Evolutionary conservation across 129 eudicot species (phyloP), one percentile per base, ranked within the genome.

Genomic region (Lactuca saligna): DNA sequence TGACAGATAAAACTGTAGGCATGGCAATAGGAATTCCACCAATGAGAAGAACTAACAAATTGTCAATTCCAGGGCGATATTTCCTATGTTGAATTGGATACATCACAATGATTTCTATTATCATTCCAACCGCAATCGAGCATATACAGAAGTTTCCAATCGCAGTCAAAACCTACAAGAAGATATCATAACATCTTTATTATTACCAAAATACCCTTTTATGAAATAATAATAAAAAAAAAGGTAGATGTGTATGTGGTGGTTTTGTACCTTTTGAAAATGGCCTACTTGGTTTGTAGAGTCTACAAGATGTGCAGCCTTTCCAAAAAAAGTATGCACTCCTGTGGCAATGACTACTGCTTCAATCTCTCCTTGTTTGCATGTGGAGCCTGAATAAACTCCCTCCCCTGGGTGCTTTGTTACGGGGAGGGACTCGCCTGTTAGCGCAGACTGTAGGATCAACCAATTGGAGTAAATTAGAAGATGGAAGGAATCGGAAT

Each of bases 221-320:
- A 14, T 58, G 29, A 17, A 54, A 39, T 16, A 29, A 32, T 0
- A 20, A 20, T 0, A 20, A 20, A 20, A 20, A 57, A 17, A 55
- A 69, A 53, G 54, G 60, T 35, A 77, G 71, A 70, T 57, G 67
- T 25, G 59, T 10, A 31, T 14, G 17, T 60, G 66, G 17, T 38
- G 66, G 17, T 38, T 54, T 3, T 55, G 13, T 76, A 89, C 96
- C 96, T 89, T 79, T 73, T 89, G 96, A 63, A 89, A 89, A 75
- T 89, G 96, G 57, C 96, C 96, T 31, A 86, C 84, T 79, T 86
- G 92, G 72, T 86, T 83, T 56, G 96, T 86, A 70, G 90, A 68
- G 76, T 89, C 96, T 20, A 89, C 96, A 46, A 89, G 84, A 80
- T 89, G 93, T 29, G 96, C 96, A 74, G 96, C 90, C 78, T 89